Base-by-base conservation (phyloP, 108 stramenopile species). In the Licmophora abbreviata region DNA sequence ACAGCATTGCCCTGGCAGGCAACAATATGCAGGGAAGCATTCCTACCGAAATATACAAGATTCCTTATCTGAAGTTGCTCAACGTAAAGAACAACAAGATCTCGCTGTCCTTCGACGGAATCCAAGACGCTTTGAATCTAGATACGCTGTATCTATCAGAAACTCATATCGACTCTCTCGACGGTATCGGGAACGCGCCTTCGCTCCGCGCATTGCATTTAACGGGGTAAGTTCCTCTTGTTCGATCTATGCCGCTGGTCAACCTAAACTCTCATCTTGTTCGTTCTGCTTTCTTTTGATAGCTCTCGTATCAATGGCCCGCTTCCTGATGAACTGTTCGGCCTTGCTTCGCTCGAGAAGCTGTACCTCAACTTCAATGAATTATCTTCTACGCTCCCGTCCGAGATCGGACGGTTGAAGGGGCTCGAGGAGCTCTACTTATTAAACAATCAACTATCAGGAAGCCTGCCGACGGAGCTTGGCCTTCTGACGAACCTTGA, bases 101-200 rank as follows among this genome's bases (percentile, higher is more conserved):
- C 24, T 35, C 44, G 4, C 58, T 91, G 22, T 51, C 68, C 22
- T 84, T 86, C 35, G 36, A 55, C 28, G 69, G 70, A 11, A 74
- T 91, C 22, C 73, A 44, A 18, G 70, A 76, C 22, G 83, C 85
- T 9, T 44, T 60, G n/a, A 81, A 71, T 61, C 66, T 91, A 14
- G 57, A 71, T 23, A 78, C 67, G 25, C 58, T 91, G 44, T 58
- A 69, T 6, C 64, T 91, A 24, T 86, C 88, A 6, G 68, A 76
- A 37, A 72, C 66, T 15, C 59, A 48, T 8, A 48, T 68, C 14
- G 47, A 15, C 10, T 66, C 71, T 6, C 11, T 76, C 36, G 48
- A 14, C 3, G 74, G 63, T 17, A 63, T 77, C 32, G 63, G 67
- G 17, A 47, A 38, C n/a, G 58, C 71, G 9, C n/a, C 20, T 12